Evolutionary conservation across 495 filamentous ascomycete genomes (phyloP).

Genomic region (Oidiodendron maius): DNA sequence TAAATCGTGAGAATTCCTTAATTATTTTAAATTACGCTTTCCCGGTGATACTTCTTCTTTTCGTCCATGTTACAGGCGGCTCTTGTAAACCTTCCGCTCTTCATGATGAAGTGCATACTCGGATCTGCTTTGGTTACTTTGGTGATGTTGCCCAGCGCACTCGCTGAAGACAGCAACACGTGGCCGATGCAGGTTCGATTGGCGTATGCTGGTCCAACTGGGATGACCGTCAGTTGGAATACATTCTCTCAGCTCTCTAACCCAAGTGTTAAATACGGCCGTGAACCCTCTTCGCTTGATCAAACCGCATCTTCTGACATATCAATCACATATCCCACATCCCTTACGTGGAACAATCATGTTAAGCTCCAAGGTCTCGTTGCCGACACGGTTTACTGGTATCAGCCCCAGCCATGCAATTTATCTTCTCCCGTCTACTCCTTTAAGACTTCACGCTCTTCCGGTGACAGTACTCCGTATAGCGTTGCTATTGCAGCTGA

Average conservation of each 20-base stretch:
- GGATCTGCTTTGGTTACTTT: no score
- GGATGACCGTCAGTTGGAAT: not conserved
- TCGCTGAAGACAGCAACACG: no score
- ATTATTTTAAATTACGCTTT: no score
- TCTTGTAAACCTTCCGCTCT: no score
- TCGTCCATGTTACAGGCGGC: no score
- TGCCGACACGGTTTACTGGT: constrained; percentile 38
- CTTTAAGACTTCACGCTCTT: constrained; percentile 26
- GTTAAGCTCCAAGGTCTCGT: constrained; percentile 30
- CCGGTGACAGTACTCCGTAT: constrained; percentile 35
- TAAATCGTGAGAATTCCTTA: no score
- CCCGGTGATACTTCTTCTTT: no score
- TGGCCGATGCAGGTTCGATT: constrained; percentile 1
- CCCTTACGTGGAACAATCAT: constrained; percentile 42
- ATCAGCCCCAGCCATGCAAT: constrained; percentile 22
- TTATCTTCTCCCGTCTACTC: not conserved
- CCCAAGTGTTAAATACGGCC: not conserved
- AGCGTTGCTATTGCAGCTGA: constrained; percentile 38
- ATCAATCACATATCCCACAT: constrained; percentile 42
- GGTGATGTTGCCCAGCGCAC: no score
- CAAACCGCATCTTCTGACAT: constrained; percentile 27
- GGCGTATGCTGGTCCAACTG: not conserved
- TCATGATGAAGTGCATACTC: no score
- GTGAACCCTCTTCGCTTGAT: not conserved
- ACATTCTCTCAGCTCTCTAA: not conserved